Evolutionary conservation across 2,329 filamentous ascomycete genomes (phyloP), one percentile per base, ranked within the genome.

Genomic region (Pleomassaria siparia): DNA sequence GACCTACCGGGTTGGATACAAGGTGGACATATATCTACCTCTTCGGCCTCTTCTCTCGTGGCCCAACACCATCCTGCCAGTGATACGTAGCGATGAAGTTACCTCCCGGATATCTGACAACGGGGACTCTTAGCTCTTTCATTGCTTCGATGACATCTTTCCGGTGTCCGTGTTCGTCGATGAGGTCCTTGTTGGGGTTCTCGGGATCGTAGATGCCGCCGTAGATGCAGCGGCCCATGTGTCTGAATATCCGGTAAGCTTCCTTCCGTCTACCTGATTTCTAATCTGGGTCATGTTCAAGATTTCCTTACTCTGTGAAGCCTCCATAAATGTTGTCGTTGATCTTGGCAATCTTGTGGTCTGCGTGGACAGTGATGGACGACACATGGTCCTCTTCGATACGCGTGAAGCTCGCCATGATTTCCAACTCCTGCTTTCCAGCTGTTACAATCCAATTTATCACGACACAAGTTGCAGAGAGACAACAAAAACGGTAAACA

Each of bases 141-240:
- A 94, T 76, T 5, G 87, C 85, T 33, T 82, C 79, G 20, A 94
- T 80, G 33, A 94, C 89, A 71, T 94, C 89, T 56, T 80, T 88
- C 30, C 89, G 85, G 73, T 89, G 92, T 33, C 88, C 88, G 55
- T 88, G 77, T 44, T 82, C 76, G 58, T 91, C 87, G 2, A 87
- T 85, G n/a, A 91, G 78, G 20, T 30, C 29, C 5, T 9, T n/a
- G 29, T 30, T 30, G 2, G 83, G 73, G 67, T 85, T 91, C 26
- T 79, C 80, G 1, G 88, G 88, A 58, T 92, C 88, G 71, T 91
- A 92, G 65, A 94, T 87, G 55, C 89, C 89, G 54, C 88, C 88
- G 67, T 94, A 92, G 64, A 94, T 91, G 75, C 89, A 94, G 52
- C 89, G 83, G 60, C 89, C 89, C 88, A 94, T 94, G 71, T 94